Percentiles rank a stretch among this genome's conserved stretches.
phyloP scores from a whole-genome alignment of 2,329 filamentous ascomycete genomes.

The Thelonectria olida region DNA sequence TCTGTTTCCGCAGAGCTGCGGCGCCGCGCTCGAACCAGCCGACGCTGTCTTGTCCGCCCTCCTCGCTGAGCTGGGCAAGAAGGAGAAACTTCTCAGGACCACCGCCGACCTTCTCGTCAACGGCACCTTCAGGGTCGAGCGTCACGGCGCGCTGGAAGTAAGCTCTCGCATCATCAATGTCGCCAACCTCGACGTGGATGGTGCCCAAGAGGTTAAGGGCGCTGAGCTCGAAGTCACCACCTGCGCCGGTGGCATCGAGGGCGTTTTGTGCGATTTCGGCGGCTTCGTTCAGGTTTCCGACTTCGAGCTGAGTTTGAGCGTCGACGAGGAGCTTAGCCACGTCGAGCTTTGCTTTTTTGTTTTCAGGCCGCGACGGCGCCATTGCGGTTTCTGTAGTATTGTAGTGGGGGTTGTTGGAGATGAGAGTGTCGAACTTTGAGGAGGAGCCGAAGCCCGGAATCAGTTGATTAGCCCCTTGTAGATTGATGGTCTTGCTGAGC shows the following conservation, averaged over 20 bases:
- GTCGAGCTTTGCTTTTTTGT: constrained; percentile 48
- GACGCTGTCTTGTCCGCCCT: constrained; percentile 73
- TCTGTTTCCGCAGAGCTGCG: constrained; percentile 74
- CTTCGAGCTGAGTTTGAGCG: constrained; percentile 53
- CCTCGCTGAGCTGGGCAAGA: constrained; percentile 86
- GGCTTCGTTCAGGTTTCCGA: constrained; percentile 54
- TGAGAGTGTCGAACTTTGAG: not conserved
- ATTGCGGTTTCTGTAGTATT: constrained; percentile 39
- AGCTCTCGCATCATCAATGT: constrained; percentile 76
- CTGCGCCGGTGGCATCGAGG: constrained; percentile 53
- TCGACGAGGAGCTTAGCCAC: constrained; percentile 47
- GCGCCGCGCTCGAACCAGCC: constrained; percentile 77
- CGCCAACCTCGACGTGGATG: constrained; percentile 83
- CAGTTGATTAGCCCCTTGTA: not conserved
- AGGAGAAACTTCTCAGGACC: constrained; percentile 95
- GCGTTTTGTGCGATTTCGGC: constrained; percentile 53
- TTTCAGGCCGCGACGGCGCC: constrained; percentile 52
- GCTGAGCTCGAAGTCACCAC: constrained; percentile 64
- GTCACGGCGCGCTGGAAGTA: constrained; percentile 78
- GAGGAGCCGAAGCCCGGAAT: not conserved
- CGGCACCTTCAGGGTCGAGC: constrained; percentile 78
- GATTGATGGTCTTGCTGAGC: too few relatives aligned
- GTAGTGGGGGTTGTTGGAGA: constrained; percentile 15
- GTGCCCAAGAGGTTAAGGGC: constrained; percentile 82
- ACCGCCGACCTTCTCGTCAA: constrained; percentile 77